Base-by-base conservation (phyloP, 1,139 yeast species). In the Blastobotrys persicus region DNA sequence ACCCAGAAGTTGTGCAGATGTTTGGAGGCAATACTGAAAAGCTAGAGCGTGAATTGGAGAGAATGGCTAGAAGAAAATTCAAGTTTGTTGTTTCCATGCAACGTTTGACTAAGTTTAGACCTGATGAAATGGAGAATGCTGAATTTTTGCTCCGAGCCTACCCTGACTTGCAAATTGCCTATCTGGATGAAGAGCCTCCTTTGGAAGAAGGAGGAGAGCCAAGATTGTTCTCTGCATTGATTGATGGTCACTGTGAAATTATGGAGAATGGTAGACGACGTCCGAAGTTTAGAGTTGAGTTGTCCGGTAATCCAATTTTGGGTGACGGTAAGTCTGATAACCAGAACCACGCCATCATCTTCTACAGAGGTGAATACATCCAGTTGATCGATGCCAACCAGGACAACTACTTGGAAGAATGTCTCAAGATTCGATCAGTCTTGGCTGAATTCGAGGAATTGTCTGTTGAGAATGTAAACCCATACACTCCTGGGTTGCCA, bases 41-140 rank as follows among this genome's bases (percentile, higher is more conserved):
- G 61, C 77, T 92, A 64, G 98, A 92, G 76, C 82, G 91, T 69
- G 98, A 95, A 69, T 81, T 92, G 60, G 98, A 92, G 75, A 86
- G 92, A 68, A 94, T 92, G 98, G 98, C 99, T 33, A 87, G 98
- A 78, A 85, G 99, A 77, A 92, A 94, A 76, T 94, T 92, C 80
- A 88, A 89, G 77, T 91, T 92, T 67, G 79, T 91, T 70, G 96
- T 92, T 66, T 88, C 98, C 47, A 92, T 92, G 98, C 98, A 92
- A 78, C 87, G 98, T 81, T 80, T 92, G 69, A 81, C 97, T 58
- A 94, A 92, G 72, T 92, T 92, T 74, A 87, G 91, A 71, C 95
- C 96, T 56, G 97, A 92, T 65, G 98, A 92, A 75, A 79, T 88
- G 81, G 98, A 92, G 76, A 92, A 92, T 68, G 96, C 98, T 52